Base-by-base conservation (phyloP, 495 filamentous ascomycete species). In the Penicillium cataractarum region DNA sequence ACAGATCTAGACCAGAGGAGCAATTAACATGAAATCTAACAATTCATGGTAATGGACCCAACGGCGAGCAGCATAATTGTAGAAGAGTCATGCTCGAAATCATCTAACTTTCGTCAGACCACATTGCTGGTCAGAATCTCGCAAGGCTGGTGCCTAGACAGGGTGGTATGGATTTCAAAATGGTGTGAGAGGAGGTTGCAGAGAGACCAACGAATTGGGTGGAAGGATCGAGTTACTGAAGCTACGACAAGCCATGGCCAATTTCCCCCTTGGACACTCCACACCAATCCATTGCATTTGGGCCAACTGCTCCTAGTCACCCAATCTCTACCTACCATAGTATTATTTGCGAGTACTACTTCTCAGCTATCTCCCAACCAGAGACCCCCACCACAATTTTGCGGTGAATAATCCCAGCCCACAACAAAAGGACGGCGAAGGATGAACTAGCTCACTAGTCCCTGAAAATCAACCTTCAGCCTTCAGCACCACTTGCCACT, bases 371-470 rank as follows among this genome's bases (percentile, higher is more conserved):
- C 33, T 52, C 50, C 50, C 17, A 27, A 33, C 27, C 27, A 26
- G 48, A 50, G 24, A 29, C 9, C 26, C 6, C 27, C 10, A 31
- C 17, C 24, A 52, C 9, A n/a, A 26, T n/a, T 0, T 24, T 21
- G 22, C 44, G n/a, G n/a, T 6, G 15, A 21, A 1, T 21, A n/a
- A 15, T 22, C 44, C 44, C 9, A 13, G 22, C 5, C 12, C 17
- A 10, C 22, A 3, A 48, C 44, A 48, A 24, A 24, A 15, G 10
- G 44, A 26, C 10, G 26, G 24, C 10, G 50, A 33, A 29, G 4
- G 27, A 52, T 52, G 50, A 52, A 33, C 15, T 52, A 52, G 50
- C 50, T 21, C 31, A 52, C 33, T 52, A 27, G 50, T 52, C 12
- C 27, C 50, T 52, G 15, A 29, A 6, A 10, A 52, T 50, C 6